phyloP scores from a whole-genome alignment of 1,284 basidiomycete species.

The Earliella scabrosa region DNA sequence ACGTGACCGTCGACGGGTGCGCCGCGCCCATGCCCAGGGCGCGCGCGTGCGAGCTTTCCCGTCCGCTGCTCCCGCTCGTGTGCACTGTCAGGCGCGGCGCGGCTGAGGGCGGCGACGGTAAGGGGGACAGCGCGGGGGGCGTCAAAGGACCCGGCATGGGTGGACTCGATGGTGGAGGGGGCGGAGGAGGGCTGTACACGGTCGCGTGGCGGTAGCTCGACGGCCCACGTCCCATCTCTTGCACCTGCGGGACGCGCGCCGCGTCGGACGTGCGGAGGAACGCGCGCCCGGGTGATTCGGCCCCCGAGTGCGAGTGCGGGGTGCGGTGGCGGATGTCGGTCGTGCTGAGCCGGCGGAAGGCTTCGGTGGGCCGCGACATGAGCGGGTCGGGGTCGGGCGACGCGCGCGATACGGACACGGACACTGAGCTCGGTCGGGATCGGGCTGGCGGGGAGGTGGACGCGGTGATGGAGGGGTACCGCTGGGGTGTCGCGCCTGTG shows the following conservation, averaged over 20 bases:
- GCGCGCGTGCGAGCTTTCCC: background rate
- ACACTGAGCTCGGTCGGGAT: slow-evolving; percentile 25
- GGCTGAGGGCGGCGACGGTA: background rate
- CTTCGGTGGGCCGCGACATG: slow-evolving; percentile 20
- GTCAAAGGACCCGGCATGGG: slow-evolving; percentile 7
- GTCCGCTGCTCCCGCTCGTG: background rate
- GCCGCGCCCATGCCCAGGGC: background rate
- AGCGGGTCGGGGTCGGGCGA: no score
- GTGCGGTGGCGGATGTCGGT: slow-evolving; percentile 26
- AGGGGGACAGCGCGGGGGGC: slow-evolving; percentile 4
- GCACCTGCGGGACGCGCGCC: slow-evolving; percentile 7
- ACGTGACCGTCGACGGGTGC: slow-evolving; percentile 8
- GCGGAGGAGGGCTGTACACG: slow-evolving; percentile 6
- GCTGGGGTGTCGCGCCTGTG: slow-evolving; percentile 3
- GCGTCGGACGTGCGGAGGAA: slow-evolving; percentile 9
- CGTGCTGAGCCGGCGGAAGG: slow-evolving; percentile 27
- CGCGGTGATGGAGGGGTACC: slow-evolving; percentile 24
- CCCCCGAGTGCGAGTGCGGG: slow-evolving; percentile 5
- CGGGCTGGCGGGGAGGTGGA: slow-evolving; percentile 8
- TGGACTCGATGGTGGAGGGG: background rate
- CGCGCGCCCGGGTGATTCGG: slow-evolving; percentile 2
- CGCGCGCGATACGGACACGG: slow-evolving; percentile 11
- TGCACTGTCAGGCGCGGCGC: slow-evolving; percentile 10
- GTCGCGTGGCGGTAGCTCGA: slow-evolving; percentile 7
- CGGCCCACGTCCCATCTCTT: slow-evolving; percentile 5